phyloP scores from a whole-genome alignment of 768 basidiomycete species.

The Calocybe indica region DNA sequence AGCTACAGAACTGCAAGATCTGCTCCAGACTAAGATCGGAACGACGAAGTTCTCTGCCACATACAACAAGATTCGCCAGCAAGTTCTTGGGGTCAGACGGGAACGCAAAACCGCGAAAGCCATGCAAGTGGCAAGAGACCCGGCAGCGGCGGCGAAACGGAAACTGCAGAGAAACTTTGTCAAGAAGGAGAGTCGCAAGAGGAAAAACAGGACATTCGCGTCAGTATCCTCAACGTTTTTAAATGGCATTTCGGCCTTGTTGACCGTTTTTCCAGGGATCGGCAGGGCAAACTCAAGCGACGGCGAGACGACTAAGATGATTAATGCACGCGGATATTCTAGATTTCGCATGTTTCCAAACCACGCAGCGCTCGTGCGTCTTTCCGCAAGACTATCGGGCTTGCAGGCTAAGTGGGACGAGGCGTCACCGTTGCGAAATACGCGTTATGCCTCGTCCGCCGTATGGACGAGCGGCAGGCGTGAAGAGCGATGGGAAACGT shows the following conservation, averaged over 20 bases:
- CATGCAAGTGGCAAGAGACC: slow-evolving; percentile 61
- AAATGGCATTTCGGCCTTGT: neutral
- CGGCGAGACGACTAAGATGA: slow-evolving; percentile 9
- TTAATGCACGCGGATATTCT: neutral
- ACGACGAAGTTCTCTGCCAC: slow-evolving; percentile 73
- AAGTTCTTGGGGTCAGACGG: slow-evolving; percentile 56
- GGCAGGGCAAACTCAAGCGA: slow-evolving; percentile 12
- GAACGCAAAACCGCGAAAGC: slow-evolving; percentile 64
- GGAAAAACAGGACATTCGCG: slow-evolving; percentile 60
- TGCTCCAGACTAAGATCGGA: slow-evolving; percentile 84
- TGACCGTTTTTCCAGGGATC: slow-evolving; percentile 7
- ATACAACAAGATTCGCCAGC: slow-evolving; percentile 79
- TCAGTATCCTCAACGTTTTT: slow-evolving; percentile 29
- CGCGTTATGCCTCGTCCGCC: no score
- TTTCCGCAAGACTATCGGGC: no score
- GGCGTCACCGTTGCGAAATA: no score
- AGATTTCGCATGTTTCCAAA: no score
- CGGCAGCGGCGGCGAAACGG: slow-evolving; percentile 69
- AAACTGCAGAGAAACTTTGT: slow-evolving; percentile 63
- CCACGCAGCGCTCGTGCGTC: no score
- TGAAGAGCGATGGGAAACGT: no score
- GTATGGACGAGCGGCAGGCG: no score
- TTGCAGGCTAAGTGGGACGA: no score
- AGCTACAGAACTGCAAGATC: slow-evolving; percentile 78
- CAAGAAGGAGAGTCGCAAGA: slow-evolving; percentile 84